A percentile compares a stretch with the other conserved stretches of the same genome.
Evolutionary conservation across 2,329 filamentous ascomycete genomes (phyloP).

Genomic region (Passalora sequoiae): DNA sequence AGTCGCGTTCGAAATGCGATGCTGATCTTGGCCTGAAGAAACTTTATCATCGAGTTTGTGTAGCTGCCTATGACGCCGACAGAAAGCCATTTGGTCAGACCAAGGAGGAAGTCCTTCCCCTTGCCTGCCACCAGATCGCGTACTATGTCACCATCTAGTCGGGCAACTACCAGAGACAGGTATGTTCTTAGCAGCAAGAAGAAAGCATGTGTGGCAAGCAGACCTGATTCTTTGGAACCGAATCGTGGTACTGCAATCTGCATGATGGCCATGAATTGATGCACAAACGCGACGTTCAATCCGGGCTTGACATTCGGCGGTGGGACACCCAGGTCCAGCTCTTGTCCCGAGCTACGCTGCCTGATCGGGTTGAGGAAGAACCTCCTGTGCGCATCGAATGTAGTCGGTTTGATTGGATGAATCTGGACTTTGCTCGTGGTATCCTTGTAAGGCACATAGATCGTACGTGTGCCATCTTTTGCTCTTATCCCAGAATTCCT

Average conservation of each 20-base stretch:
- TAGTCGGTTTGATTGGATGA: conserved; percentile 80
- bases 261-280: conserved; percentile 91
- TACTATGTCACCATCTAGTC: conserved; percentile 92
- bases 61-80: conserved; percentile 92
- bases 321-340: conserved; percentile 54
- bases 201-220: conserved; percentile 79
- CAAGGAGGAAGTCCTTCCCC: conserved; percentile 79
- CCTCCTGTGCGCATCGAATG: conserved; percentile 91
- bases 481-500: conserved; percentile 89
- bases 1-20: conserved; percentile 95
- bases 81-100: conserved; percentile 90
- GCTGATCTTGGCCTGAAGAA: conserved; percentile 92
- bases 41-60: conserved; percentile 99
- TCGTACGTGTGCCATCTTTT: conserved; percentile 90
- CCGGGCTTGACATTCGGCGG: conserved; percentile 88
- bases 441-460: conserved; percentile 89
- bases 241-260: conserved; percentile 97
- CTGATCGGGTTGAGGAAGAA: conserved; percentile 88
- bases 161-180: conserved; percentile 84
- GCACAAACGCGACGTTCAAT: conserved; percentile 88
- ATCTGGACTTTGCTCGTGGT: conserved; percentile 88
- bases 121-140: conserved; percentile 93
- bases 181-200: conserved; percentile 93
- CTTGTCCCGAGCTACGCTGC: conserved; percentile 60
- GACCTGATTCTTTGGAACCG: conserved; percentile 89